phyloP scores from a whole-genome alignment of 352 stramenopile species.

The Phytophthora quininea region DNA sequence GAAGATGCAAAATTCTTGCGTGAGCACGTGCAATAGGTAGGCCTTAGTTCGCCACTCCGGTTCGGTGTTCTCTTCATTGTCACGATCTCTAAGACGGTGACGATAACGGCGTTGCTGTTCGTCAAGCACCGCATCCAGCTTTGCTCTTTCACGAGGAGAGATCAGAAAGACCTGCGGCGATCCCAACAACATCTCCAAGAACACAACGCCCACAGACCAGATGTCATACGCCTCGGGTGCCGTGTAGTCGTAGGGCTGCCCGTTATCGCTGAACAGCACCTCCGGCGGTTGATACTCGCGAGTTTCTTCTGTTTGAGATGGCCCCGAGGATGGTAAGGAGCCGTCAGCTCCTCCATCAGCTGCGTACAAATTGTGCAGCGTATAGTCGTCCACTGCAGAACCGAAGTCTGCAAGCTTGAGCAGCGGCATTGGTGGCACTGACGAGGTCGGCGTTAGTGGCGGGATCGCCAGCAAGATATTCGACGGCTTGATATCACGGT shows the following conservation, averaged over 20 bases:
- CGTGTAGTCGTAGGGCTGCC: slow-evolving; percentile 64
- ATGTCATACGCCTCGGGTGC: slow-evolving; percentile 85
- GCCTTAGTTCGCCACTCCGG: slow-evolving; percentile 50
- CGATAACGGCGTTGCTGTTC: slow-evolving; percentile 41
- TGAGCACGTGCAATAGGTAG: slow-evolving; percentile 82
- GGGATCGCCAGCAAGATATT: slow-evolving; percentile 72
- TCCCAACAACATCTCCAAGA: slow-evolving; percentile 95
- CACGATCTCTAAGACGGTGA: slow-evolving; percentile 18
- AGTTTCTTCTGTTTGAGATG: slow-evolving; percentile 92
- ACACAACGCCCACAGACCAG: slow-evolving; percentile 95
- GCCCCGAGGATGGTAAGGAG: slow-evolving; percentile 56
- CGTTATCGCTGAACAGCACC: slow-evolving; percentile 71
- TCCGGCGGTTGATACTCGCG: slow-evolving; percentile 96
- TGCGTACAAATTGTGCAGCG: slow-evolving; percentile 74
- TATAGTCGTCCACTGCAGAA: slow-evolving; percentile 84
- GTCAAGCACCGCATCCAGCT: slow-evolving; percentile 88
- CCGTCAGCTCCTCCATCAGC: slow-evolving; percentile 62
- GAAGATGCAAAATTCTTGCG: slow-evolving; percentile 87
- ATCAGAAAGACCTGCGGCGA: slow-evolving; percentile 90
- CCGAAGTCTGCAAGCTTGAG: slow-evolving; percentile 90
- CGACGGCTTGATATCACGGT: slow-evolving; percentile 86
- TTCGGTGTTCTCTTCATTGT: slow-evolving; percentile 20
- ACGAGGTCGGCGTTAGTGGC: slow-evolving; percentile 12
- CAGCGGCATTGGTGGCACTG: slow-evolving; percentile 33
- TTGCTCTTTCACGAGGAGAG: slow-evolving; percentile 84